phyloP scores from a whole-genome alignment of 441 rosid genomes.

The Populus tomentosa region DNA sequence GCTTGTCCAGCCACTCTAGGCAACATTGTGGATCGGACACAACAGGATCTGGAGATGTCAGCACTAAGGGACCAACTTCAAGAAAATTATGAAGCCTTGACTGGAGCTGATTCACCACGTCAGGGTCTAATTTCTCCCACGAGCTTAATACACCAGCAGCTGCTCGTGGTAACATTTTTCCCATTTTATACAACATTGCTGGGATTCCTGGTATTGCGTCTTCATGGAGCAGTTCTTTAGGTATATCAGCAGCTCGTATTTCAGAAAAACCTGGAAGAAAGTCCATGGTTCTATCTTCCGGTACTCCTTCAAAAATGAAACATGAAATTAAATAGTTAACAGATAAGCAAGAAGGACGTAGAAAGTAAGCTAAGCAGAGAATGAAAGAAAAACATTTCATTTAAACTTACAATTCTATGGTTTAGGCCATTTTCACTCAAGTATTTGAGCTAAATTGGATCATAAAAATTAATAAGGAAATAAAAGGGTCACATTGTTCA shows the following conservation, averaged over 20 bases:
- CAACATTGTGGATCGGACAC: conserved; percentile 29
- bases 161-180: conserved; percentile 42
- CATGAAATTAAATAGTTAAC: not conserved
- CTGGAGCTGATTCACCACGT: conserved; percentile 20
- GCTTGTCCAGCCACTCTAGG: conserved; percentile 36
- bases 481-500: too few relatives aligned
- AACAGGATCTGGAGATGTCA: conserved; percentile 13
- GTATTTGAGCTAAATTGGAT: too few relatives aligned
- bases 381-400: too few relatives aligned
- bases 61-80: conserved; percentile 37
- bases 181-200: conserved; percentile 37
- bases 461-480: too few relatives aligned
- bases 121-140: conserved; percentile 46
- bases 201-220: conserved; percentile 32
- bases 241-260: conserved; percentile 36
- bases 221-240: conserved; percentile 34
- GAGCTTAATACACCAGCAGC: conserved; percentile 42
- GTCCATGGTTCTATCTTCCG: conserved; percentile 30
- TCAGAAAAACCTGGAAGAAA: conserved; percentile 58
- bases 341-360: not conserved
- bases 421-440: too few relatives aligned
- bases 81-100: conserved; percentile 37
- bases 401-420: too few relatives aligned
- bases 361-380: too few relatives aligned
- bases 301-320: not conserved